Evolutionary conservation across 75 land plant genomes (phyloP).

Genomic region (Pinus tabuliformis): DNA sequence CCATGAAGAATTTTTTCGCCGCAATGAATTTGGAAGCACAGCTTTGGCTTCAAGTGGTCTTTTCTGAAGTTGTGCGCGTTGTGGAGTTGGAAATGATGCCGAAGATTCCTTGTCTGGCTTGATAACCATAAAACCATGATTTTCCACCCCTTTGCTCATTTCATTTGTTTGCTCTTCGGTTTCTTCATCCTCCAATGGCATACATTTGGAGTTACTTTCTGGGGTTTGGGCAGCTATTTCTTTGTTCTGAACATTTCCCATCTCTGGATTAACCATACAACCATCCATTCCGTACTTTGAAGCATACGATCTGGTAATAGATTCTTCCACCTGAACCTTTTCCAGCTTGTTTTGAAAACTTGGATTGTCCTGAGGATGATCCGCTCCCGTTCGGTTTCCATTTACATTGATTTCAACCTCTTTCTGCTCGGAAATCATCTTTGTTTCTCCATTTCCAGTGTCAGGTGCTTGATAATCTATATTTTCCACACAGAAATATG

Average conservation of each 20-base stretch:
- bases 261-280: background rate
- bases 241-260: slow-evolving; percentile 2
- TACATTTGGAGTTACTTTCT: background rate
- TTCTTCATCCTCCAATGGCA: slow-evolving; percentile 11
- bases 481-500: slow-evolving; percentile 7
- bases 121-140: slow-evolving; percentile 1
- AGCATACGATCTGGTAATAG: background rate
- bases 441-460: background rate
- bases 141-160: background rate
- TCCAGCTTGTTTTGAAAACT: background rate
- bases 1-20: slow-evolving; percentile 43
- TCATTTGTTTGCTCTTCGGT: slow-evolving; percentile 3
- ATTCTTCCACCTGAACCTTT: too few relatives aligned
- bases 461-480: background rate
- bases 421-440: background rate
- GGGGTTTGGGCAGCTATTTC: background rate
- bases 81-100: slow-evolving; percentile 1
- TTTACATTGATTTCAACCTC: slow-evolving; percentile 1
- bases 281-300: background rate
- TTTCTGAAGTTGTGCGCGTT: slow-evolving; percentile 13
- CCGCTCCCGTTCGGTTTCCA: background rate
- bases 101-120: background rate
- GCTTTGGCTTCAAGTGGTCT: slow-evolving; percentile 16
- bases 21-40: slow-evolving; percentile 16
- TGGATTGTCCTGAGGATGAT: background rate